phyloP scores from a whole-genome alignment of 768 basidiomycete species.

The Gloeopeniophorella convolvens region DNA sequence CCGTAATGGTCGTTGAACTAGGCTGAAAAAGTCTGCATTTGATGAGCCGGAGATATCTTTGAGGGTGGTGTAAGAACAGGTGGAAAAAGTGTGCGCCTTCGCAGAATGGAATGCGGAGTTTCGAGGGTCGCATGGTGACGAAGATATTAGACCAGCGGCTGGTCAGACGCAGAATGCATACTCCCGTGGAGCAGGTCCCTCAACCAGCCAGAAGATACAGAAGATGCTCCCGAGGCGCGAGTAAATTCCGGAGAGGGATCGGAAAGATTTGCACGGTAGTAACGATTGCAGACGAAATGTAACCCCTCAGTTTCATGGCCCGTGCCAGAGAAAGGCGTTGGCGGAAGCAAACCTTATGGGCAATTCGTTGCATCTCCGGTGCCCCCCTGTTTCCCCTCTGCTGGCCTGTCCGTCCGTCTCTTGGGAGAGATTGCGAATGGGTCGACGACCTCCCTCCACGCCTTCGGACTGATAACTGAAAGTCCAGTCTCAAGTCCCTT shows the following conservation, averaged over 20 bases:
- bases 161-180: background rate
- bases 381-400: conserved; percentile 15
- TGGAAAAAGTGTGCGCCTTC: background rate
- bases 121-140: background rate
- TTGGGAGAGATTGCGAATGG: conserved; percentile 14
- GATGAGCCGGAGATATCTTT: too few species aligned
- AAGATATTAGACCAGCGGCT: background rate
- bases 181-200: background rate
- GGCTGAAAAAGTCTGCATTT: too few species aligned
- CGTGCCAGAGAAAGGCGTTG: conserved; percentile 20
- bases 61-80: too few species aligned
- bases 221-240: too few species aligned
- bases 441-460: conserved; percentile 2
- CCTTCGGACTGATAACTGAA: conserved; percentile 17
- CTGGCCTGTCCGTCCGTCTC: conserved; percentile 1
- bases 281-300: conserved; percentile 11
- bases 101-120: background rate
- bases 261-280: background rate
- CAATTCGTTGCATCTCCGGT: conserved; percentile 15
- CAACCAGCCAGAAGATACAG: too few species aligned
- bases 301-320: conserved; percentile 24
- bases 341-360: conserved; percentile 33
- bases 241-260: background rate
- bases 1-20: too few species aligned
- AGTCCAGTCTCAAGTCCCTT: conserved; percentile 5